Base-by-base conservation (phyloP, 768 basidiomycete genomes). In the Erythrobasidium yunnanense region DNA sequence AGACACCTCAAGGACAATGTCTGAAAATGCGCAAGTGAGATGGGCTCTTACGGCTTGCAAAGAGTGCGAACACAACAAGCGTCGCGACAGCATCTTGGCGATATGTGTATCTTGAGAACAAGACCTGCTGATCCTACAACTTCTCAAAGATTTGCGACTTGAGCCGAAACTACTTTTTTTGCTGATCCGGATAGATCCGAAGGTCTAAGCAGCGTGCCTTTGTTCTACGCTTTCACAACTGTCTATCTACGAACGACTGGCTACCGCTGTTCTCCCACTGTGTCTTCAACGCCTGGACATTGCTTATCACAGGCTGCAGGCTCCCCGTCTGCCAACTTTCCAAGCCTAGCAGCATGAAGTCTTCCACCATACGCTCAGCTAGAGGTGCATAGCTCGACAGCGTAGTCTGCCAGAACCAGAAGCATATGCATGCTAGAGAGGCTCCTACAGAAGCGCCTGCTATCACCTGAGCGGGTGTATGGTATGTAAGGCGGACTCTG, bases 391-490 rank as follows among this genome's bases (percentile, higher is more conserved):
- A 55, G 51, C 54, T 53, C 33, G 53, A 66, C 29, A 70, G 23
- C 17, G 27, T 20, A 3, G 70, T 68, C 20, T 71, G 42, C 73
- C 73, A 74, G 4, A 67, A 15, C 27, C 29, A n/a, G 22, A 71
- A 67, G 69, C 69, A 70, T 17, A 27, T 49, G 20, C 70, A 38
- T 29, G 72, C 73, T 29, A 71, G 34, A 1, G 33, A 29, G 2
- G 33, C n/a, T 0, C 73, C 73, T 13, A 74, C 47, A 5, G 53
- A 11, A 8, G 68, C 70, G 45, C 73, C 73, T 2, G 66, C 73
- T 13, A 72, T 4, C 29, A 74, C 73, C 57, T 74, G 73, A 0
- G 65, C 66, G 17, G 27, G 47, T 13, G 73, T 74, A 60, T 74
- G 73, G 47, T 73, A 70, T 1, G 72, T 71, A 29, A 74, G 55